phyloP scores from a whole-genome alignment of 176 grass and related monocot genomes.

The Oryza meridionalis region DNA sequence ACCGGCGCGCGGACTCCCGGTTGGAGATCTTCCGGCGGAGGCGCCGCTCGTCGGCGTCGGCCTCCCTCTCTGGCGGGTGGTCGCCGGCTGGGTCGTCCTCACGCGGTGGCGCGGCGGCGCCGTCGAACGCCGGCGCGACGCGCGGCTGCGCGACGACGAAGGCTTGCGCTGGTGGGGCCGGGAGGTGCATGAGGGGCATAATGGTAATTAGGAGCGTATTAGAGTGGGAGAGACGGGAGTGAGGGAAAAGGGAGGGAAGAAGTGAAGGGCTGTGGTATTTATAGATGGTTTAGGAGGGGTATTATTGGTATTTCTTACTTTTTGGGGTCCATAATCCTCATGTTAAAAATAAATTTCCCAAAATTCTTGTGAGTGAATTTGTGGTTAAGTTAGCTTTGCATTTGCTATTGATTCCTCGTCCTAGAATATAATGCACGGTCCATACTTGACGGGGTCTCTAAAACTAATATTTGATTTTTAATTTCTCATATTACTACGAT shows the following conservation, averaged over 20 bases:
- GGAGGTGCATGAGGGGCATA: constrained; percentile 24
- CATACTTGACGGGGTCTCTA: no score
- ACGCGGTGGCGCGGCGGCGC: neutral
- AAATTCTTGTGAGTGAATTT: no score
- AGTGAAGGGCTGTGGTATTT: constrained; percentile 58
- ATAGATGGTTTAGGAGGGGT: constrained; percentile 36
- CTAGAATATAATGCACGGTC: no score
- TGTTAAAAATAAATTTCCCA: no score
- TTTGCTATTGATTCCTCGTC: no score
- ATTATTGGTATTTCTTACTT: neutral
- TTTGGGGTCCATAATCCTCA: neutral
- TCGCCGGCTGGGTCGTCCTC: neutral
- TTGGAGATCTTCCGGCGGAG: constrained; percentile 79
- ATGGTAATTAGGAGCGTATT: neutral
- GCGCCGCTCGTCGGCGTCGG: constrained; percentile 35
- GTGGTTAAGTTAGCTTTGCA: no score
- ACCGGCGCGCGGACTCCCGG: constrained; percentile 81
- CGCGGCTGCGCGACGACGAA: constrained; percentile 27
- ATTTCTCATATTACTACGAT: no score
- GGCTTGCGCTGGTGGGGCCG: neutral
- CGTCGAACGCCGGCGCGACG: constrained; percentile 5
- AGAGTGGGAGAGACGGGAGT: constrained; percentile 1
- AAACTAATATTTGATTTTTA: no score
- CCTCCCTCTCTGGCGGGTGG: neutral
- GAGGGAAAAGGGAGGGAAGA: constrained; percentile 69